Evolutionary conservation across 768 basidiomycete genomes (phyloP).

Genomic region (Serendipita sp.): DNA sequence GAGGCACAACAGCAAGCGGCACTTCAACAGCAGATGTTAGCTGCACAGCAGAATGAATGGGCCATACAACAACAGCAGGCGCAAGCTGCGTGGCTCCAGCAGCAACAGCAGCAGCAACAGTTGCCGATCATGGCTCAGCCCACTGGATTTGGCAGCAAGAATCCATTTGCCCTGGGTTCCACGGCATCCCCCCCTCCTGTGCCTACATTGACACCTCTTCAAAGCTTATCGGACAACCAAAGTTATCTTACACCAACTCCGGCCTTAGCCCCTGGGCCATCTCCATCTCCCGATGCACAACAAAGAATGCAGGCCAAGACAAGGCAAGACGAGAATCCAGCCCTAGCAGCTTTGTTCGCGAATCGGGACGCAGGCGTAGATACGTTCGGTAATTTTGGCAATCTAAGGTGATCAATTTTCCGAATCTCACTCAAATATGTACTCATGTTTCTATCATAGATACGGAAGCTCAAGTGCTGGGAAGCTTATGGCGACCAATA

Average conservation of each 20-base stretch:
- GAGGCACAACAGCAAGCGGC: conserved; percentile 30
- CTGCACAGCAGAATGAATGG: conserved; percentile 20
- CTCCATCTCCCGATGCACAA: conserved; percentile 15
- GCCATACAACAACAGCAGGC: conserved; percentile 30
- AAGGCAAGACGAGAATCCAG: conserved; percentile 38
- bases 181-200: conserved; percentile 15
- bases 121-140: conserved; percentile 35
- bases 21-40: conserved; percentile 24
- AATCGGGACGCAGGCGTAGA: conserved; percentile 73
- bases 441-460: conserved; percentile 17
- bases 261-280: conserved; percentile 19
- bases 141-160: conserved; percentile 79
- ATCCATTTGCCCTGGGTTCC: conserved; percentile 63
- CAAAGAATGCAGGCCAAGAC: conserved; percentile 34
- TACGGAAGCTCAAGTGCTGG: conserved; percentile 48
- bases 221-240: conserved; percentile 44
- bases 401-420: conserved; percentile 33
- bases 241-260: conserved; percentile 19
- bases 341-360: conserved; percentile 69
- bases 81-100: conserved; percentile 19
- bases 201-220: conserved; percentile 23
- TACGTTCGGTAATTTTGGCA: conserved; percentile 85
- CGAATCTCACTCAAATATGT: not conserved
- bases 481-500: conserved; percentile 29
- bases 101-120: conserved; percentile 22